These are phyloP conservation scores for Endotrypanum monterogeii DNA, from an alignment of 208 protist genomes.

Conservation along the genomic window DNA sequence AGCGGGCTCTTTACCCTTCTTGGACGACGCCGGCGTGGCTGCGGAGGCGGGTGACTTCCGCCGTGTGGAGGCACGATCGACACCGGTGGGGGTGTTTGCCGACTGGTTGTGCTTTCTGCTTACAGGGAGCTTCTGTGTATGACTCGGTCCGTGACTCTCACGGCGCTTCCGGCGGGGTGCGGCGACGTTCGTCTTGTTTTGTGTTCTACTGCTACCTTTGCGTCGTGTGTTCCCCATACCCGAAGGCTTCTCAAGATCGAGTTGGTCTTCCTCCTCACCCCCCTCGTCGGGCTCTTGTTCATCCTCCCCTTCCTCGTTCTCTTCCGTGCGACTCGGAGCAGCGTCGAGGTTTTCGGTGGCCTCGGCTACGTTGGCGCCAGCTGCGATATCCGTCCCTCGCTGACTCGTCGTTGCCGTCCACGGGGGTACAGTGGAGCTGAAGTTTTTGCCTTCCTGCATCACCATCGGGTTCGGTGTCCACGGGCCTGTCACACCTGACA, in stretches of 20 bases:
- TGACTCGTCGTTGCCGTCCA: constrained; percentile 22
- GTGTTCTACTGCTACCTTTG: constrained; percentile 12
- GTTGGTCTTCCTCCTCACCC: constrained; percentile 24
- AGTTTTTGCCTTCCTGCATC: constrained; percentile 8
- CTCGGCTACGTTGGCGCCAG: not conserved
- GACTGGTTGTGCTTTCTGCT: constrained; percentile 15
- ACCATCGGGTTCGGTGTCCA: constrained; percentile 30
- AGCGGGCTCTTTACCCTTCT: not conserved
- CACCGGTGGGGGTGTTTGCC: not conserved
- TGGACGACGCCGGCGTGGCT: not conserved
- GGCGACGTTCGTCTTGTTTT: constrained; percentile 9
- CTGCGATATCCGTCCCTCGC: not conserved
- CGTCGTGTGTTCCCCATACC: constrained; percentile 2
- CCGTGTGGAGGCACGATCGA: not conserved
- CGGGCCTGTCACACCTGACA: constrained; percentile 11
- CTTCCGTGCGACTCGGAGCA: not conserved
- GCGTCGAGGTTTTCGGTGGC: not conserved
- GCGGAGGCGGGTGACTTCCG: not conserved
- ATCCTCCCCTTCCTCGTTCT: not conserved
- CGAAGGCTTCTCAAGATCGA: not conserved
- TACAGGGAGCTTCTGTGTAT: not conserved
- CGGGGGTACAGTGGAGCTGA: constrained; percentile 21
- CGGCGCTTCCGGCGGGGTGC: constrained; percentile 5
- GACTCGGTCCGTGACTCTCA: not conserved
- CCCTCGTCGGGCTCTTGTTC: constrained; percentile 13